Percentiles rank a stretch among this genome's conserved stretches.
Evolutionary conservation across 306 rosid genomes (phyloP).

Genomic region (Malus fusca): DNA sequence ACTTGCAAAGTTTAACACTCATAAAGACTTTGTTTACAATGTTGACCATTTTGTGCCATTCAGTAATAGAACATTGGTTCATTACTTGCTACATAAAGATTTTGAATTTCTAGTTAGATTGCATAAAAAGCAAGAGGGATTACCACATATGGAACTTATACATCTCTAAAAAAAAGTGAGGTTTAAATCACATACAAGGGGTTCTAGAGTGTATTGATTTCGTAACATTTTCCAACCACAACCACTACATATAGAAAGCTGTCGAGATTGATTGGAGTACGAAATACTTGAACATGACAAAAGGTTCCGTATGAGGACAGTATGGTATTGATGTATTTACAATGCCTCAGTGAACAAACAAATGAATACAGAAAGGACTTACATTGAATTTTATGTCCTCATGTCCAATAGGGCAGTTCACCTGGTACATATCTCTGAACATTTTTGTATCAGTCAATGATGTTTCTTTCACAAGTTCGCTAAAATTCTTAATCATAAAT

Average conservation of each 20-base stretch:
- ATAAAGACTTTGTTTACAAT: neutral
- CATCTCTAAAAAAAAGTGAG: neutral
- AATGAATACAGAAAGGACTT: constrained; percentile 10
- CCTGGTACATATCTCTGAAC: constrained; percentile 32
- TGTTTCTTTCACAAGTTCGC: constrained; percentile 37
- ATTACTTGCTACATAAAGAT: too few species aligned
- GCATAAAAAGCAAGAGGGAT: neutral
- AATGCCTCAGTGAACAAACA: neutral
- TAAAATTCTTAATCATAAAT: constrained; percentile 35
- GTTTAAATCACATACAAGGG: neutral
- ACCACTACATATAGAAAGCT: neutral
- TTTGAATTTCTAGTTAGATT: neutral
- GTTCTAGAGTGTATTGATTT: neutral
- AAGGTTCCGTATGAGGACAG: neutral
- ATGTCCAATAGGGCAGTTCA: constrained; percentile 25
- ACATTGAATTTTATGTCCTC: constrained; percentile 38
- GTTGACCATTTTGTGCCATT: neutral
- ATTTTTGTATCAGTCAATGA: constrained; percentile 28
- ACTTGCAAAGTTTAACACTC: neutral
- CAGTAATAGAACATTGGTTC: neutral
- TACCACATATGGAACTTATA: neutral
- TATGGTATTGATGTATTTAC: neutral
- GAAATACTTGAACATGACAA: neutral
- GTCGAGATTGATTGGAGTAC: neutral
- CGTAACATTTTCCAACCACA: neutral